Percentiles rank a stretch among this genome's conserved stretches.
phyloP scores from a whole-genome alignment of 345 rosid species.

The Linum usitatissimum region DNA sequence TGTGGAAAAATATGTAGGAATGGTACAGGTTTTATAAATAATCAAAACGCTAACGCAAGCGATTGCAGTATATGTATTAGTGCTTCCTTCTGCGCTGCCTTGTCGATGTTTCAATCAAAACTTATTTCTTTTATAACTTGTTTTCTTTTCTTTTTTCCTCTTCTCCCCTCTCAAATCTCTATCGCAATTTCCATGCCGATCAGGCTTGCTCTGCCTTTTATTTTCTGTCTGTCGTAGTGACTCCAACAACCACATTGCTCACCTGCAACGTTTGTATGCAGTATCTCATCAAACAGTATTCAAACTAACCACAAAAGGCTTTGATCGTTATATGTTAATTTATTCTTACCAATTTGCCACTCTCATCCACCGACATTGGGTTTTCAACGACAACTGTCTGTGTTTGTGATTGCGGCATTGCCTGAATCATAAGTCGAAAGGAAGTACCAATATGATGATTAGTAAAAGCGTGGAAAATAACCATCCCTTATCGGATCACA shows the following conservation, averaged over 20 bases:
- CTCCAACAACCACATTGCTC: constrained; percentile 88
- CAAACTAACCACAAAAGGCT: not conserved
- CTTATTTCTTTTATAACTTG: not conserved
- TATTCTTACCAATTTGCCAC: constrained; percentile 73
- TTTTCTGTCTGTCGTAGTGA: constrained; percentile 75
- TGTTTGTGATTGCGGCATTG: constrained; percentile 43
- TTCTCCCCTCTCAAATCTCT: no score
- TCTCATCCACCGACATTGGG: constrained; percentile 93
- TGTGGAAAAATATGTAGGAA: not conserved
- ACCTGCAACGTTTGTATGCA: constrained; percentile 37
- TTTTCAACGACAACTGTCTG: constrained; percentile 94
- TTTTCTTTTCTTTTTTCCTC: no score
- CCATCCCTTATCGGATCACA: not conserved
- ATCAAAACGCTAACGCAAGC: not conserved
- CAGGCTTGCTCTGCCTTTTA: constrained; percentile 9
- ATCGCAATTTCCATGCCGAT: no score
- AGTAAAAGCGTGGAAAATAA: constrained; percentile 2
- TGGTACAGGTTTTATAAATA: not conserved
- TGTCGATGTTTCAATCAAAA: not conserved
- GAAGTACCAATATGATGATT: constrained; percentile 3
- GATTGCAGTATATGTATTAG: not conserved
- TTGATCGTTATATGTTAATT: not conserved
- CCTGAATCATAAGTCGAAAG: constrained; percentile 10
- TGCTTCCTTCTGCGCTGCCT: not conserved
- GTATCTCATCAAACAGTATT: not conserved